phyloP scores from a whole-genome alignment of 495 filamentous ascomycete genomes.

The Hypoxylon fragiforme region DNA sequence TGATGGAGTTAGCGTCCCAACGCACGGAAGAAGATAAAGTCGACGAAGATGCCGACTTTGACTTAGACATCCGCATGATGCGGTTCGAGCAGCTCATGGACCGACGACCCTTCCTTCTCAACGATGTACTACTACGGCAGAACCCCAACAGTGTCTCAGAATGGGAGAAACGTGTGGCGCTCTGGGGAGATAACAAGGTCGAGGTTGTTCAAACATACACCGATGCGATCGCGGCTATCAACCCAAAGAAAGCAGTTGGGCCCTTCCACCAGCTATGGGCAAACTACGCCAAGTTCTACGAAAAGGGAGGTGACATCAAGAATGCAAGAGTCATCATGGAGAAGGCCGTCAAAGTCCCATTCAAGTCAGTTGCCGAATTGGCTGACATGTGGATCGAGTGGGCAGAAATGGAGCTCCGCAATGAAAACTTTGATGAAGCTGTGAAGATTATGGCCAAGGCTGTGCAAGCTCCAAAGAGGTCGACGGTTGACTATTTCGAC shows the following conservation, averaged over 20 bases:
- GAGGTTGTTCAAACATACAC: conserved; percentile 96
- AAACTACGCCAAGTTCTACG: conserved; percentile 98
- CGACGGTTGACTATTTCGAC: conserved; percentile 97
- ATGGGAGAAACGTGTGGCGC: conserved; percentile 92
- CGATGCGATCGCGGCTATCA: conserved; percentile 87
- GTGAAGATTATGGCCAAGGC: conserved; percentile 97
- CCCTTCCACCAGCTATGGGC: conserved; percentile 95
- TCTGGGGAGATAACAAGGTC: conserved; percentile 92
- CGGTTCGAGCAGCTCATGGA: conserved; percentile 99
- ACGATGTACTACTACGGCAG: conserved; percentile 92
- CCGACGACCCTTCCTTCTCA: conserved; percentile 91
- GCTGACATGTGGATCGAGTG: conserved; percentile 99
- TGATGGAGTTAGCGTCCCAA: conserved; percentile 85
- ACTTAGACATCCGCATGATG: conserved; percentile 96
- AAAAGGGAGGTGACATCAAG: conserved; percentile 80
- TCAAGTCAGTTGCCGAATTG: conserved; percentile 90
- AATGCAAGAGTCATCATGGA: conserved; percentile 92
- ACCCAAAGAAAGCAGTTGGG: conserved; percentile 92
- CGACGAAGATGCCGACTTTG: conserved; percentile 88
- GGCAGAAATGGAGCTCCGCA: conserved; percentile 96
- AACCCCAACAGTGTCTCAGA: conserved; percentile 96
- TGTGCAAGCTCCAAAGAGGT: conserved; percentile 90
- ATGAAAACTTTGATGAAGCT: conserved; percentile 93
- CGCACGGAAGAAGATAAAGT: conserved; percentile 80
- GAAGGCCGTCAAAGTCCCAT: conserved; percentile 96